Evolutionary conservation across 805 yeast genomes (phyloP).

Genomic region (Blastobotrys parvus): DNA sequence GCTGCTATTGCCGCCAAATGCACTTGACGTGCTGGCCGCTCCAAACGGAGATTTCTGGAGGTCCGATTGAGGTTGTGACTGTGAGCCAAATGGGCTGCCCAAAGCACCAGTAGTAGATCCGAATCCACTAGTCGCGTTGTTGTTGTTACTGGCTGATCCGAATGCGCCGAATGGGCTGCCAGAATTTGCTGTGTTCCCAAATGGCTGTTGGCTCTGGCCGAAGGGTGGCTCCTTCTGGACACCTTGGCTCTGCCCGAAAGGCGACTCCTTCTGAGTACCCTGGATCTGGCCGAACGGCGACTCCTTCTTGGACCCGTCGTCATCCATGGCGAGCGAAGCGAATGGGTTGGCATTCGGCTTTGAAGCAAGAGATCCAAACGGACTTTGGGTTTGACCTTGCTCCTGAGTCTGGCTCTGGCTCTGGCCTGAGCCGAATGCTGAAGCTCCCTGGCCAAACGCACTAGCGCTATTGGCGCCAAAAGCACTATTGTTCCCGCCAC

Average conservation of each 20-base stretch:
- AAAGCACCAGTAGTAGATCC: conserved; percentile 2
- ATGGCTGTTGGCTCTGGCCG: too few species aligned
- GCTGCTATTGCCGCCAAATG: conserved; percentile 3
- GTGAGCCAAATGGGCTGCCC: conserved; percentile 3
- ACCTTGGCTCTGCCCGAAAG: too few species aligned
- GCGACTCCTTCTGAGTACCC: too few species aligned
- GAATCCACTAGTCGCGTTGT: background rate
- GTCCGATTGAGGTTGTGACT: background rate
- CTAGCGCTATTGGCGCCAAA: conserved; percentile 6
- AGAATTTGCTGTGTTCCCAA: too few species aligned
- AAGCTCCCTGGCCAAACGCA: conserved; percentile 2
- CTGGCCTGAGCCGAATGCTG: too few species aligned
- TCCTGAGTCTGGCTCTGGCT: too few species aligned
- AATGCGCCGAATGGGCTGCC: background rate
- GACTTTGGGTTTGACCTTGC: too few species aligned
- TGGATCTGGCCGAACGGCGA: too few species aligned
- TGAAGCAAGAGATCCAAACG: too few species aligned
- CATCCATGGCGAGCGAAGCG: conserved; percentile 2
- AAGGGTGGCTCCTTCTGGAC: too few species aligned
- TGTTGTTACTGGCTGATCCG: background rate
- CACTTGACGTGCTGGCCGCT: background rate
- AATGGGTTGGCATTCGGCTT: too few species aligned
- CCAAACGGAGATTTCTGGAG: background rate
- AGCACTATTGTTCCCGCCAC: conserved; percentile 1
- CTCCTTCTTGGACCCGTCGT: too few species aligned